Percentiles rank a stretch among this genome's conserved stretches.
Conservation (phyloP, 257 asterid species). For the Scutellaria barbata region DNA sequence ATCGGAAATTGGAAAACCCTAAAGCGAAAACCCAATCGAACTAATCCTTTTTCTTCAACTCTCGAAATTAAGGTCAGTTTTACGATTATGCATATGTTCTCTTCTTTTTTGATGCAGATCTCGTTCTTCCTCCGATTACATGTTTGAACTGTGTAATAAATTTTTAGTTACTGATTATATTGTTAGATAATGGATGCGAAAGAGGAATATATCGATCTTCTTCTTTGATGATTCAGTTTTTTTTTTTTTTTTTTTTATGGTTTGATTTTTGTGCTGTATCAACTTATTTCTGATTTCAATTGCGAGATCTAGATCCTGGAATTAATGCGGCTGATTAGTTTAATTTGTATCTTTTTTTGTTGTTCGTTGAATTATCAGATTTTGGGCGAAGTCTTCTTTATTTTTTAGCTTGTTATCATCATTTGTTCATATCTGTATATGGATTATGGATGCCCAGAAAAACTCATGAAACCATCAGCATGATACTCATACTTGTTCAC, state of each 20-base stretch:
- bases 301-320: conserved; percentile 27
- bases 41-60: not conserved
- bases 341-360: not conserved
- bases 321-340: not conserved
- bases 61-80: conserved; percentile 30
- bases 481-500: not conserved
- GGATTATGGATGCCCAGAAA: not conserved
- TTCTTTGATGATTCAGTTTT: conserved; percentile 17
- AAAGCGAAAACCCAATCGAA: conserved; percentile 19
- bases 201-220: conserved; percentile 21
- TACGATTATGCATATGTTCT: not conserved
- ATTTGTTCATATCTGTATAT: not conserved
- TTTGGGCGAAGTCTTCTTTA: not conserved
- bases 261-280: not conserved
- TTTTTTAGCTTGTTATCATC: not conserved
- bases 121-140: not conserved
- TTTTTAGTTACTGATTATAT: not conserved
- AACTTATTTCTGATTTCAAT: not conserved
- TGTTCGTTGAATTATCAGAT: not conserved
- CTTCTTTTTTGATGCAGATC: not conserved
- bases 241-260: not conserved
- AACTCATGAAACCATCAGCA: not conserved
- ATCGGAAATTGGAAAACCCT: conserved; percentile 34
- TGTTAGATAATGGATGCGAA: not conserved
- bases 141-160: not conserved